phyloP scores from a whole-genome alignment of 768 basidiomycete genomes.

The Artomyces pyxidatus region DNA sequence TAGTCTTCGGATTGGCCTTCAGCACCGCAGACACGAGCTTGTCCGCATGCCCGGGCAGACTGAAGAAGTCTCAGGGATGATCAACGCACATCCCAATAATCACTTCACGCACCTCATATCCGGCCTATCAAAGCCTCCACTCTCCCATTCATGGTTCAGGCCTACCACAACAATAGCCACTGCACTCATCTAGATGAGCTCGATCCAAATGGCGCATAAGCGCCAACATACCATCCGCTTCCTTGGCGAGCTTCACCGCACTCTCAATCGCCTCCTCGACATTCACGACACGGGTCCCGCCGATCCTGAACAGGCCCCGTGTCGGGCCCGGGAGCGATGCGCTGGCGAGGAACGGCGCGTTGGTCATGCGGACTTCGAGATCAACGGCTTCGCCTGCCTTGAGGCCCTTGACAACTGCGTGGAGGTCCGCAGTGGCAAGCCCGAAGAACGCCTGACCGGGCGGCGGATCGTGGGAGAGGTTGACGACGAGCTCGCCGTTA shows the following conservation, averaged over 20 bases:
- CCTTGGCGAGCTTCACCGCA: constrained; percentile 29
- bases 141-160: constrained; percentile 52
- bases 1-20: constrained; percentile 42
- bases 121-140: constrained; percentile 51
- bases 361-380: constrained; percentile 25
- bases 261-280: constrained; percentile 27
- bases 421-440: constrained; percentile 34
- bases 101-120: constrained; percentile 30
- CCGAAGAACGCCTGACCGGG: constrained; percentile 36
- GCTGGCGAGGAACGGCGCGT: constrained; percentile 17
- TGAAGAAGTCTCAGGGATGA: constrained; percentile 13
- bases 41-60: constrained; percentile 44
- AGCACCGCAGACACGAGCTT: constrained; percentile 39
- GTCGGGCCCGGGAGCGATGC: constrained; percentile 25
- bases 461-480: constrained; percentile 32
- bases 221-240: constrained; percentile 29
- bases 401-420: constrained; percentile 27
- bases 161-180: constrained; percentile 44
- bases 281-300: constrained; percentile 20
- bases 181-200: constrained; percentile 9
- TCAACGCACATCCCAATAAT: not conserved
- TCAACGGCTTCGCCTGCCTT: constrained; percentile 35
- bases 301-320: constrained; percentile 15
- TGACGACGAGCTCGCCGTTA: constrained; percentile 38
- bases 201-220: not conserved